Conservation (phyloP, 2,329 filamentous ascomycete species). For the Pseudogymnoascus sp. region DNA sequence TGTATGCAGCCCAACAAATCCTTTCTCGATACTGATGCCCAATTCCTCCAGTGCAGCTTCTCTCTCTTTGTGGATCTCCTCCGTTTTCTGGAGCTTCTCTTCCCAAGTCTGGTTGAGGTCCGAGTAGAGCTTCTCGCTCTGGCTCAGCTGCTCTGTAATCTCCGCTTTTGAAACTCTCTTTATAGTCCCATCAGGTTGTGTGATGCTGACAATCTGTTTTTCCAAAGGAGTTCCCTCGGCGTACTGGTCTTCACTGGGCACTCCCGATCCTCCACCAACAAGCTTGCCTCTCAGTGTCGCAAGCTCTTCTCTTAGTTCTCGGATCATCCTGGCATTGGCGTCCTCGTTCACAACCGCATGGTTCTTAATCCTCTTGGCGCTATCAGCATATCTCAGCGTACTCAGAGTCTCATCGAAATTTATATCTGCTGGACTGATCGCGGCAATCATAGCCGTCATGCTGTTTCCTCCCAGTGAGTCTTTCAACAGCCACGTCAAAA, state of each 20-base stretch:
- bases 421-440: constrained; percentile 95
- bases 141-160: constrained; percentile 90
- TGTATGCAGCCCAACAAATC: constrained; percentile 87
- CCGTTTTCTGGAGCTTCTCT: constrained; percentile 88
- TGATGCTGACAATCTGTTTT: constrained; percentile 93
- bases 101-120: constrained; percentile 99
- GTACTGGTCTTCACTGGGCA: constrained; percentile 71
- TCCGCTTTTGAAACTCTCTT: constrained; percentile 98
- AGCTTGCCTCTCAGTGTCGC: constrained; percentile 80
- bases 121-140: constrained; percentile 91
- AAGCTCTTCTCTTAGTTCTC: constrained; percentile 93
- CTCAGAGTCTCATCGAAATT: constrained; percentile 98
- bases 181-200: constrained; percentile 70
- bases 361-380: constrained; percentile 98
- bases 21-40: constrained; percentile 98
- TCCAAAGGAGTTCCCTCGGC: constrained; percentile 87
- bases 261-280: constrained; percentile 46
- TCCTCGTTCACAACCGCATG: constrained; percentile 99
- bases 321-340: constrained; percentile 96
- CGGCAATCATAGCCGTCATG: constrained; percentile 99
- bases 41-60: constrained; percentile 92
- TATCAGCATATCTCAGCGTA: constrained; percentile 92
- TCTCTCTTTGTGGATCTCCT: constrained; percentile 94
- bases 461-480: constrained; percentile 97
- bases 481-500: constrained; percentile 93